Evolutionary conservation across 768 basidiomycete genomes (phyloP).

Genomic region (Hirschioporus abietinus): DNA sequence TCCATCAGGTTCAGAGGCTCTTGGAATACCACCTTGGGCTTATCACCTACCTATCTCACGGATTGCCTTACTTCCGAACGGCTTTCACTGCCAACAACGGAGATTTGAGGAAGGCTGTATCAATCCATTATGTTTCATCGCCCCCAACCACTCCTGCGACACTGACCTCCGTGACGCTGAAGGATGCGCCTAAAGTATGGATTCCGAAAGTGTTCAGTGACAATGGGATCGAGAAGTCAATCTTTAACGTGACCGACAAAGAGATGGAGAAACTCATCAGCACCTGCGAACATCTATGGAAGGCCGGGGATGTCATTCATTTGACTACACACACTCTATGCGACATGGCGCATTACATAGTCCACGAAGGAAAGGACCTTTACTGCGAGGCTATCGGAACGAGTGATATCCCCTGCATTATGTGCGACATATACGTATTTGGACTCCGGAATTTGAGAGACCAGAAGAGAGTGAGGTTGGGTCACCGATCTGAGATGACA

Average conservation of each 20-base stretch:
- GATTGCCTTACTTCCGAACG: not conserved
- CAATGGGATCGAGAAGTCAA: not conserved
- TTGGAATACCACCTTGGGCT: not conserved
- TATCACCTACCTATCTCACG: not conserved
- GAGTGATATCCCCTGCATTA: not conserved
- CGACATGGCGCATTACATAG: not conserved
- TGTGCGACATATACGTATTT: not conserved
- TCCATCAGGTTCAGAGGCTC: not conserved
- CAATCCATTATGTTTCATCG: conserved; percentile 40
- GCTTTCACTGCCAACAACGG: not conserved
- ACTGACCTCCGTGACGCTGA: not conserved
- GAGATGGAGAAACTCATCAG: not conserved
- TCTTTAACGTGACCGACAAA: not conserved
- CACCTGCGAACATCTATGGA: not conserved
- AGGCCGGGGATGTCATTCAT: not conserved
- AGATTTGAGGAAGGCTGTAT: conserved; percentile 30
- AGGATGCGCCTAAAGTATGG: not conserved
- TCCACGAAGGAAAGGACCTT: not conserved
- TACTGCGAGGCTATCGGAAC: not conserved
- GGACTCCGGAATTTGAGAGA: not conserved
- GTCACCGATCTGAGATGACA: not conserved
- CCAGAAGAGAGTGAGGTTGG: not conserved
- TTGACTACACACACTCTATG: not conserved
- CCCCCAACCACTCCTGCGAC: conserved; percentile 10
- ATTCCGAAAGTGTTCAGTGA: not conserved